phyloP scores from a whole-genome alignment of 495 filamentous ascomycete species.

The Penicillium dipodomyicola region DNA sequence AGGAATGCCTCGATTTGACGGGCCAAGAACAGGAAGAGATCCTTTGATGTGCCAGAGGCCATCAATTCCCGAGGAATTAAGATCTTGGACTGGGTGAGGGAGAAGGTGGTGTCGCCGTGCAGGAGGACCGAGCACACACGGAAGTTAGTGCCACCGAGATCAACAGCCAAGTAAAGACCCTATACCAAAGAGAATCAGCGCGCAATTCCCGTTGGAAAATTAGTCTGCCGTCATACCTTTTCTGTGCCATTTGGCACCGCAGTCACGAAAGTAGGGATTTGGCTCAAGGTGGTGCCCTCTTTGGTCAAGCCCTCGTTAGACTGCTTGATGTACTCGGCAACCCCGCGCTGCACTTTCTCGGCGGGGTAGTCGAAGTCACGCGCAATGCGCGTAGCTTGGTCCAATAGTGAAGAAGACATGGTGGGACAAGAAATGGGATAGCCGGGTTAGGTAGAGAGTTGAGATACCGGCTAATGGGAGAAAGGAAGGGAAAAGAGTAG shows the following conservation, averaged over 20 bases:
- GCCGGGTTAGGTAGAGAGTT: not conserved
- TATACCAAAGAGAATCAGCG: conserved; percentile 32
- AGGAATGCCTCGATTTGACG: conserved; percentile 89
- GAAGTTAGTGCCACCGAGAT: conserved; percentile 96
- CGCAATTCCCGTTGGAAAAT: not conserved
- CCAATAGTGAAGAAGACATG: conserved; percentile 55
- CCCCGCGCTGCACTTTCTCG: conserved; percentile 72
- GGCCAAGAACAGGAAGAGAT: conserved; percentile 90
- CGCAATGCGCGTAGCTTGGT: conserved; percentile 75
- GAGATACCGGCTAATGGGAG: conserved; percentile 5
- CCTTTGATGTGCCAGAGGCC: conserved; percentile 79
- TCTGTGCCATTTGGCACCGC: conserved; percentile 95
- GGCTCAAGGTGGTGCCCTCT: conserved; percentile 77
- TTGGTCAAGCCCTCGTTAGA: conserved; percentile 83
- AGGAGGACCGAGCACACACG: conserved; percentile 92
- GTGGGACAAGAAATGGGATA: conserved; percentile 16
- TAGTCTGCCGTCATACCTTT: conserved; percentile 51
- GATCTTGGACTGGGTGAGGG: conserved; percentile 85
- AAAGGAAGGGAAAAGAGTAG: conserved; percentile 9
- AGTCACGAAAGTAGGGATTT: conserved; percentile 97
- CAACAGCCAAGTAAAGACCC: conserved; percentile 94
- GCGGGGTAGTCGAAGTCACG: conserved; percentile 82
- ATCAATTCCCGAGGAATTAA: conserved; percentile 87
- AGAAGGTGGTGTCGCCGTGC: conserved; percentile 90
- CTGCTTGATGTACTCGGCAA: conserved; percentile 80